Evolutionary conservation across 306 rosid genomes (phyloP).

Genomic region (Trichosanthes truncata): DNA sequence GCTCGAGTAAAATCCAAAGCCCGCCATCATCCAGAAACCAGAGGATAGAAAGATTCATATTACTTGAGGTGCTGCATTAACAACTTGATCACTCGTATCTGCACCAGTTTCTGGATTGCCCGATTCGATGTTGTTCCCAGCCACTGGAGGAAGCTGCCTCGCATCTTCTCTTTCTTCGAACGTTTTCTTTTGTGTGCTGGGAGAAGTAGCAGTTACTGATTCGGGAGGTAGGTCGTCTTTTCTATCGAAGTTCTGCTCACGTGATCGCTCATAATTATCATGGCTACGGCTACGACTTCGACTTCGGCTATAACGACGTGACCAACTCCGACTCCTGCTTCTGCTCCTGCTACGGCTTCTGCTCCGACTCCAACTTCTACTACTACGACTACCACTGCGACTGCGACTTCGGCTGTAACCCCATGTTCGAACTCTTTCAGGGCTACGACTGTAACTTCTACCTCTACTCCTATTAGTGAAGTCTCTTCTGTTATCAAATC

Average conservation of each 20-base stretch:
- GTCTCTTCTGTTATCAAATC: slow-evolving; percentile 77
- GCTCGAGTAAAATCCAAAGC: neutral
- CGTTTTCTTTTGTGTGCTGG: slow-evolving; percentile 25
- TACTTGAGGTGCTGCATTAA: slow-evolving; percentile 3
- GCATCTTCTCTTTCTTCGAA: slow-evolving; percentile 16
- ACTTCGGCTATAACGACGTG: slow-evolving; percentile 23
- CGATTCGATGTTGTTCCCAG: slow-evolving; percentile 13
- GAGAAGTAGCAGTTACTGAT: slow-evolving; percentile 22
- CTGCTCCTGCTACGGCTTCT: slow-evolving; percentile 39
- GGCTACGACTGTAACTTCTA: slow-evolving; percentile 78
- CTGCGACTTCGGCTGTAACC: slow-evolving; percentile 39
- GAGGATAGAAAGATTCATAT: neutral
- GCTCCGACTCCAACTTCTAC: slow-evolving; percentile 33
- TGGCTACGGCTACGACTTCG: slow-evolving; percentile 30
- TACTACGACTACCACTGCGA: slow-evolving; percentile 29
- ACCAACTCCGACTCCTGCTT: slow-evolving; percentile 53
- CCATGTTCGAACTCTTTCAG: slow-evolving; percentile 93
- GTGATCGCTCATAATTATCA: slow-evolving; percentile 34
- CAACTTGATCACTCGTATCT: slow-evolving; percentile 20
- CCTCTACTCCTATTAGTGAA: slow-evolving; percentile 46
- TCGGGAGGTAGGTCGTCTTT: slow-evolving; percentile 25
- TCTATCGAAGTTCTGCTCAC: slow-evolving; percentile 21
- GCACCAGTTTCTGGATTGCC: slow-evolving; percentile 23
- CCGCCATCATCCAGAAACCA: neutral
- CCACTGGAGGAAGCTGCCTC: slow-evolving; percentile 31